Conservation (phyloP, 1,284 basidiomycete genomes). For the Apiotrichum laibachii region DNA sequence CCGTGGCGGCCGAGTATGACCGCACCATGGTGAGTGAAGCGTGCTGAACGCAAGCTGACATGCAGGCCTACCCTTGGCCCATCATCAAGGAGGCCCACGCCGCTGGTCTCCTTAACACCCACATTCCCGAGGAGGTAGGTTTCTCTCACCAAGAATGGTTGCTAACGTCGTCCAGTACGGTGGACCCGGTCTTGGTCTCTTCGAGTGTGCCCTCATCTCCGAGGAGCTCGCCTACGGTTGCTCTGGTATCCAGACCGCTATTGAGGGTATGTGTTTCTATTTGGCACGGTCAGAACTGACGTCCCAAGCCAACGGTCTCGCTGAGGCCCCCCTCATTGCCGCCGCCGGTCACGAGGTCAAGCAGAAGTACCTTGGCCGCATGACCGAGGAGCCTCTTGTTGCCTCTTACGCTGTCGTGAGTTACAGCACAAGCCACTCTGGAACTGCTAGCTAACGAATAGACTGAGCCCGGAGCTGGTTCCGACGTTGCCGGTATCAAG, state of each 20-base stretch:
- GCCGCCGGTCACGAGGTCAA: conserved; percentile 56
- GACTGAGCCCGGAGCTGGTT: conserved; percentile 58
- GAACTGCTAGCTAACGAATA: conserved; percentile 5
- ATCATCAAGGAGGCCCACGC: conserved; percentile 57
- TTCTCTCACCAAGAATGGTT: too few species aligned
- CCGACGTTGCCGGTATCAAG: conserved; percentile 56
- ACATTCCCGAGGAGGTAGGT: conserved; percentile 53
- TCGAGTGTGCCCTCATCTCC: conserved; percentile 56
- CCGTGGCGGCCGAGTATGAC: conserved; percentile 55
- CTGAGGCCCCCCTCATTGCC: conserved; percentile 57
- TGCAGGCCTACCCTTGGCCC: conserved; percentile 56
- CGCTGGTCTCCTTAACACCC: conserved; percentile 54
- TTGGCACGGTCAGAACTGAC: neutral
- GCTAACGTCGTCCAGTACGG: conserved; percentile 50
- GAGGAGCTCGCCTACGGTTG: conserved; percentile 57
- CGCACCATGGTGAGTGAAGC: conserved; percentile 48
- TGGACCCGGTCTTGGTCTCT: conserved; percentile 55
- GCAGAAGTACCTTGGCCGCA: conserved; percentile 58
- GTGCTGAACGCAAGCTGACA: neutral
- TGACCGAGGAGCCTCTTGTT: conserved; percentile 58
- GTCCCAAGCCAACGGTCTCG: conserved; percentile 54
- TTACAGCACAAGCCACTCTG: neutral
- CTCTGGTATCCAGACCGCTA: conserved; percentile 57
- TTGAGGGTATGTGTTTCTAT: conserved; percentile 38
- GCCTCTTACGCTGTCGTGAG: conserved; percentile 56